These are phyloP conservation scores for Pneumocystis carinii DNA, from an alignment of 1,139 yeast genomes.

Conservation along the genomic window DNA sequence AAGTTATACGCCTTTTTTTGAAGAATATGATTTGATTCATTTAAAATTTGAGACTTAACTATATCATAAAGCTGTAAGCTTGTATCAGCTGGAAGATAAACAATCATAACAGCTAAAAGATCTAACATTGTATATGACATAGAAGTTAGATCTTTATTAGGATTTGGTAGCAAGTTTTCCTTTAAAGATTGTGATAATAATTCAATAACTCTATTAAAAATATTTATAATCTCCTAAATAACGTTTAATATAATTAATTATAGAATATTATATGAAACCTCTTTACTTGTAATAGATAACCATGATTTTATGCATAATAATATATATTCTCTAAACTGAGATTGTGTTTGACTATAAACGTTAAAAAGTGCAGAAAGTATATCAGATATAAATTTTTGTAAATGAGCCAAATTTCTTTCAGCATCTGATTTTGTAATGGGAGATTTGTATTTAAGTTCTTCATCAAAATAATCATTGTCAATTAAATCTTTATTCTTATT, in stretches of 20 bases:
- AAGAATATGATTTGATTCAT: slow-evolving; percentile 43
- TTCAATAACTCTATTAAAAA: slow-evolving; percentile 77
- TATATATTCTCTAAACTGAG: slow-evolving; percentile 71
- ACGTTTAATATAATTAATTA: slow-evolving; percentile 4
- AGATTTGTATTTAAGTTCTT: slow-evolving; percentile 44
- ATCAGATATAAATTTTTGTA: slow-evolving; percentile 50
- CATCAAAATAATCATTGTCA: slow-evolving; percentile 29
- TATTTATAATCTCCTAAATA: slow-evolving; percentile 42
- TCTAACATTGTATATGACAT: slow-evolving; percentile 82
- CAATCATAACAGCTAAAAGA: slow-evolving; percentile 70
- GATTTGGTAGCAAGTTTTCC: slow-evolving; percentile 30
- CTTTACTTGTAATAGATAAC: slow-evolving; percentile 51
- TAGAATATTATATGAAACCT: slow-evolving; percentile 12
- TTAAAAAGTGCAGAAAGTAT: slow-evolving; percentile 77
- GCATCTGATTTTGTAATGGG: slow-evolving; percentile 47
- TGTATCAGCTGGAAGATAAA: slow-evolving; percentile 56
- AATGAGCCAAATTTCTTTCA: slow-evolving; percentile 40
- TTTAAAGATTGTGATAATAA: slow-evolving; percentile 63
- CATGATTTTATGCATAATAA: slow-evolving; percentile 75
- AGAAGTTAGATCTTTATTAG: slow-evolving; percentile 32
- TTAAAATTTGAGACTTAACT: slow-evolving; percentile 51
- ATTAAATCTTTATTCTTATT: slow-evolving; percentile 54
- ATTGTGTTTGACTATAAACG: slow-evolving; percentile 71
- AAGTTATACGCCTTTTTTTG: slow-evolving; percentile 28
- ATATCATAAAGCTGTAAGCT: slow-evolving; percentile 65